Evolutionary conservation across 345 rosid genomes (phyloP), one percentile per base, ranked within the genome.

Genomic region (Populus ilicifolia): DNA sequence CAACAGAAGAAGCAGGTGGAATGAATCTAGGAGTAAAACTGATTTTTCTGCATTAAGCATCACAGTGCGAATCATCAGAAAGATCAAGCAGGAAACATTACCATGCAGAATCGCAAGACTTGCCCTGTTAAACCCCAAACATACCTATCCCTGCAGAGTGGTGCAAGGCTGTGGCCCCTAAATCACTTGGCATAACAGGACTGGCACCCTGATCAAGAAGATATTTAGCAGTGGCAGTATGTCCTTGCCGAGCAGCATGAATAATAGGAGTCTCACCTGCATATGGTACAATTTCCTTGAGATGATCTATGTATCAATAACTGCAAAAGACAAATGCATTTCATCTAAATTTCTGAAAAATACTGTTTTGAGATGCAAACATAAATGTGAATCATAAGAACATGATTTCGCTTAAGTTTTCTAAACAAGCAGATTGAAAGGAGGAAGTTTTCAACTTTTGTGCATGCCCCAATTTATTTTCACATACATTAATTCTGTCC

Each of bases 161-260:
- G 85, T 93, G 99, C 79, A 95, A 85, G 13, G 97, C 92, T 1
- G 97, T 93, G 63, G 93, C 92, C 46, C 98, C 99, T 77, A 92
- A 81, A 21, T 93, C 90, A 85, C 98, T 93, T 11, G 97, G 82
- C 43, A 92, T 89, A 54, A 83, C 75, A 43, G 96, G 91, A 79
- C 89, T 78, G 2, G 99, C 98, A 79, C 94, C 96, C 33, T 77
- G 92, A 71, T 90, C 97, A 43, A 92, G 80, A 48, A 95, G 92
- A 85, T 93, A 95, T 78, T 87, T 92, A 18, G 89, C 88, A 35
- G 97, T 90, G 52, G 62, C 87, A 39, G 89, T 86, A 83, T 93
- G 96, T 59, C 98, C 99, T 86, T 88, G 97, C 59, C 96, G 88
- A 35, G 96, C 96, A 86, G 96, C 99, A 86, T 93, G 98, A 82